Evolutionary conservation across 192 early-diverging fungal species (phyloP), one percentile per base, ranked within the genome.

Genomic region (Coemansia sp.): DNA sequence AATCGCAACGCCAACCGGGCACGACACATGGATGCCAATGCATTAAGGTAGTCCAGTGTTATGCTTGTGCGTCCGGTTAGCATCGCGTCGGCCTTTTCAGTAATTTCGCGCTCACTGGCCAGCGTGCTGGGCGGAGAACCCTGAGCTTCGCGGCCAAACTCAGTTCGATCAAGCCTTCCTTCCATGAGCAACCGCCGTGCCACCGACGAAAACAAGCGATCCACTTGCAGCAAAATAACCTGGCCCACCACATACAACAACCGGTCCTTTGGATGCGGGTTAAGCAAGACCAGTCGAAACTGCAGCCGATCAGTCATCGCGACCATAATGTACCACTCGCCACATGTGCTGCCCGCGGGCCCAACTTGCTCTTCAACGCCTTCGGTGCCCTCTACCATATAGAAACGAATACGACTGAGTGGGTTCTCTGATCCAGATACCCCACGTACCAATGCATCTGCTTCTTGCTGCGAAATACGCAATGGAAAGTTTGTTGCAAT

Each of bases 241-340:
- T 82, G 79, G 16, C 56, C 67, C 56, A 82, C 68, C 12, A 55
- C 64, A 29, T 55, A 69, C 61, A 73, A 57, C 29, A 82, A 67
- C 22, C 53, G 59, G 57, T 69, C 67, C 14, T 39, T 59, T 12
- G 77, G 64, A 17, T 74, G 70, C 26, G 71, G 70, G 12, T 57
- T 69, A 12, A 82, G 64, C 22, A 72, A 61, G 9, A 82, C 74
- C 27, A 82, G 64, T 12, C 79, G 64, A 64, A 82, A 82, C 12
- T 67, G 69, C 57, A 82, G 62, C 25, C 74, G 74, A 37, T 82
- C 74, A 4, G 74, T 70, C 79, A 82, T 82, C 9, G 70, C 73
- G 0, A 72, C 79, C 79, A 82, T 82, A 21, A 82, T 53, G 23
- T 76, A 72, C 79, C 79, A 82, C 60, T 72, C 73, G 41, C 70